These are phyloP conservation scores for Vaccinium corymbosum DNA, from an alignment of 148 eudicot genomes.

Conservation along the genomic window DNA sequence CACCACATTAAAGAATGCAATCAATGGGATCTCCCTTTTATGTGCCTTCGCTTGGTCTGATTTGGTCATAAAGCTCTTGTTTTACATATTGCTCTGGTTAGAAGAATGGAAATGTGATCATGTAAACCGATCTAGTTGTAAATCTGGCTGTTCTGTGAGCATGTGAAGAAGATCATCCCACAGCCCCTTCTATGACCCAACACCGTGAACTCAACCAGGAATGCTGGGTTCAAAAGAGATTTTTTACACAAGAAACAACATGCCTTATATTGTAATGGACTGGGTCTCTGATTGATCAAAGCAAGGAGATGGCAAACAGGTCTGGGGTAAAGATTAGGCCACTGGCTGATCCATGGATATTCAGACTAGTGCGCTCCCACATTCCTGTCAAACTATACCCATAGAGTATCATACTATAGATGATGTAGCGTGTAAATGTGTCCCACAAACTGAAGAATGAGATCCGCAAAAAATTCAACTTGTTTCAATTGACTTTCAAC, in stretches of 20 bases:
- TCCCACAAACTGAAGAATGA: neutral
- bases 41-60: neutral
- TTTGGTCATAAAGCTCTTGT: slow-evolving; percentile 1
- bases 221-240: neutral
- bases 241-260: neutral
- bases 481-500: neutral
- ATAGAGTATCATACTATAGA: neutral
- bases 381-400: neutral
- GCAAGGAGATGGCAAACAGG: neutral
- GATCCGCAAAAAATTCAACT: neutral
- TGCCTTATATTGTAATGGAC: neutral
- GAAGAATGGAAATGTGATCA: too few relatives aligned
- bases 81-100: neutral
- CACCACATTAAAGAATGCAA: neutral
- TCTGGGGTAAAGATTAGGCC: neutral
- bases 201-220: neutral
- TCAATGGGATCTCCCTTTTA: neutral
- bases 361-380: neutral
- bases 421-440: neutral
- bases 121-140: too few relatives aligned
- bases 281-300: neutral
- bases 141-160: too few relatives aligned
- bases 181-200: neutral
- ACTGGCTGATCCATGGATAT: neutral
- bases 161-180: too few relatives aligned